Conservation (phyloP, 2,329 filamentous ascomycete species). For the Xylariaceae sp. region DNA sequence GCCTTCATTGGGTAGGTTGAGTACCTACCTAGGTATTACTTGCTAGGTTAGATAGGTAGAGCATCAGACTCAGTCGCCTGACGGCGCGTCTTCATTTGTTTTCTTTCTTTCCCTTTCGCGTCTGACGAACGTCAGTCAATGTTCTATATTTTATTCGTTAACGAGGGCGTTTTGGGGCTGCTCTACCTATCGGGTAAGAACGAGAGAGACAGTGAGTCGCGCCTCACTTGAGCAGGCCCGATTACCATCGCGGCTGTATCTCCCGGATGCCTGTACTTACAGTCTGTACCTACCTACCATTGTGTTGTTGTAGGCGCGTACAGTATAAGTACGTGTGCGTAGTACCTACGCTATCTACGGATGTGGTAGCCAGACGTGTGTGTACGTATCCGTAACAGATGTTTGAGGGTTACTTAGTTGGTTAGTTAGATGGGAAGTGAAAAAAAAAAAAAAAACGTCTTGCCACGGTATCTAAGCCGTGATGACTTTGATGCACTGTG, state of each 20-base stretch:
- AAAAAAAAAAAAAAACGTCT: no score
- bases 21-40: not conserved
- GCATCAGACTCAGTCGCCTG: constrained; percentile 10
- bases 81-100: constrained; percentile 15
- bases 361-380: no score
- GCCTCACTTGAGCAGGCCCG: constrained; percentile 7
- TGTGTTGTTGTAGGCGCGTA: no score
- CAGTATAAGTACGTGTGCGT: no score
- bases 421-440: no score
- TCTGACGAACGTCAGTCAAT: not conserved
- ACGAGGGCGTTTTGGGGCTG: constrained; percentile 2
- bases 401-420: no score
- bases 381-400: no score
- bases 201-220: not conserved
- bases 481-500: no score
- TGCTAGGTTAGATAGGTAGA: not conserved
- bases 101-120: not conserved
- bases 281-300: no score
- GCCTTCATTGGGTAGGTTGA: not conserved
- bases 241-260: not conserved
- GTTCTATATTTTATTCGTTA: constrained; percentile 1
- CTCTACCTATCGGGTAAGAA: not conserved
- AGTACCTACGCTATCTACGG: no score
- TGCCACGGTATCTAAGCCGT: no score
- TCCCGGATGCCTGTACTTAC: no score